Evolutionary conservation across 805 yeast species (phyloP).

Genomic region (Wickerhamiella brachini): DNA sequence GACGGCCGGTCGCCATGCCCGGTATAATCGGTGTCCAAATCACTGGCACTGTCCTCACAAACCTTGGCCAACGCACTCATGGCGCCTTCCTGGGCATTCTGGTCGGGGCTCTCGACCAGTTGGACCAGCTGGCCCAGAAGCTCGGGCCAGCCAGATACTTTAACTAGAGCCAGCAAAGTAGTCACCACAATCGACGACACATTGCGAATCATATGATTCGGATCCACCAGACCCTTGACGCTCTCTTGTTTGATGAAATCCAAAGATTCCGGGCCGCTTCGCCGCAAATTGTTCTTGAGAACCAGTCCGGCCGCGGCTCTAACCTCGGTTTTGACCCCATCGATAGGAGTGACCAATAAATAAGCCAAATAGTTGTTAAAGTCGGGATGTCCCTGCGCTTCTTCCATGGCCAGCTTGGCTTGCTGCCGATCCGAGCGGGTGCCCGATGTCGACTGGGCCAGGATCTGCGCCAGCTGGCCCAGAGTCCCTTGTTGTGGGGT

Average conservation of each 20-base stretch:
- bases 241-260: slow-evolving; percentile 34
- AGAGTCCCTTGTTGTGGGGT: slow-evolving; percentile 48
- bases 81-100: slow-evolving; percentile 50
- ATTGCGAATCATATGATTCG: slow-evolving; percentile 54
- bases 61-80: slow-evolving; percentile 71
- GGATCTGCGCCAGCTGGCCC: slow-evolving; percentile 49
- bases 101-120: slow-evolving; percentile 37
- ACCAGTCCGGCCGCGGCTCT: slow-evolving; percentile 83
- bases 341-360: slow-evolving; percentile 44
- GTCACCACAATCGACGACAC: slow-evolving; percentile 88
- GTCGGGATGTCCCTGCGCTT: slow-evolving; percentile 60
- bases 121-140: slow-evolving; percentile 55
- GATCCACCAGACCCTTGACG: slow-evolving; percentile 37
- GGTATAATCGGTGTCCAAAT: slow-evolving; percentile 50
- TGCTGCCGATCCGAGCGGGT: slow-evolving; percentile 38
- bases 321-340: slow-evolving; percentile 35
- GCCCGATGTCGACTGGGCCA: slow-evolving; percentile 59
- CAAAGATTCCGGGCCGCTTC: slow-evolving; percentile 28
- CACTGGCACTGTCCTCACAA: slow-evolving; percentile 70
- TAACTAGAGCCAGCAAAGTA: slow-evolving; percentile 55
- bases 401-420: slow-evolving; percentile 62
- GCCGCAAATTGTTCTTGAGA: slow-evolving; percentile 58
- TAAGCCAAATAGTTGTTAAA: slow-evolving; percentile 67
- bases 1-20: slow-evolving; percentile 46
- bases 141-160: slow-evolving; percentile 61